A percentile compares a stretch with the other conserved stretches of the same genome.
phyloP scores from a whole-genome alignment of 768 basidiomycete species.

The Naganishia kalamii region DNA sequence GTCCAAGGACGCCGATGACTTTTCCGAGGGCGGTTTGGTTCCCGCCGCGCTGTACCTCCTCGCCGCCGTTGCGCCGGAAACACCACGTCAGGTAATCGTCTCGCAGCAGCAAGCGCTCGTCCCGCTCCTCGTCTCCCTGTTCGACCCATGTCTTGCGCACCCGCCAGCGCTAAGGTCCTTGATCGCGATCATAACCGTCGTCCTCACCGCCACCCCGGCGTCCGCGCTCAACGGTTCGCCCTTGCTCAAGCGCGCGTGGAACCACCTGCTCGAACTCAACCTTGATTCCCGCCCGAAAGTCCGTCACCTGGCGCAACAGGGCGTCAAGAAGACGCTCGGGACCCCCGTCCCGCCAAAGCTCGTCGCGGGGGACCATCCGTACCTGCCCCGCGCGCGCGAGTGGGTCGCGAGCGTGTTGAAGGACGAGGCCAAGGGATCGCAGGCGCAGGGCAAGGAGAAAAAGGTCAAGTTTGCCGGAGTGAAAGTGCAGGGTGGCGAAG shows the following conservation, averaged over 20 bases:
- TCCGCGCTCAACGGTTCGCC: constrained; percentile 59
- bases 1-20: constrained; percentile 51
- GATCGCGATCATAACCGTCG: constrained; percentile 63
- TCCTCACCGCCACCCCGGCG: constrained; percentile 66
- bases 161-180: constrained; percentile 67
- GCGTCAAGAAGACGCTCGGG: constrained; percentile 68
- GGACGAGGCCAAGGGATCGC: constrained; percentile 59
- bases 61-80: constrained; percentile 68
- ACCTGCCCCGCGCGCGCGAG: constrained; percentile 69
- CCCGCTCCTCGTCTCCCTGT: constrained; percentile 69
- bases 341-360: constrained; percentile 69
- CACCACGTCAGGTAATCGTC: constrained; percentile 71
- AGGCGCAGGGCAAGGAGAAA: constrained; percentile 58
- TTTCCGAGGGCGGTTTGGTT: constrained; percentile 65
- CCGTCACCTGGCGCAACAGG: constrained; percentile 79
- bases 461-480: constrained; percentile 48
- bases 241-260: constrained; percentile 70
- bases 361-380: constrained; percentile 64
- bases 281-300: constrained; percentile 91
- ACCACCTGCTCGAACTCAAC: constrained; percentile 71
- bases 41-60: constrained; percentile 80
- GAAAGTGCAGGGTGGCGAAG: constrained; percentile 52
- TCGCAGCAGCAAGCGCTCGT: constrained; percentile 67
- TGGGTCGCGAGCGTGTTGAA: constrained; percentile 66
- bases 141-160: constrained; percentile 65